phyloP scores from a whole-genome alignment of 441 rosid species.

The Francoa sonchifolia region DNA sequence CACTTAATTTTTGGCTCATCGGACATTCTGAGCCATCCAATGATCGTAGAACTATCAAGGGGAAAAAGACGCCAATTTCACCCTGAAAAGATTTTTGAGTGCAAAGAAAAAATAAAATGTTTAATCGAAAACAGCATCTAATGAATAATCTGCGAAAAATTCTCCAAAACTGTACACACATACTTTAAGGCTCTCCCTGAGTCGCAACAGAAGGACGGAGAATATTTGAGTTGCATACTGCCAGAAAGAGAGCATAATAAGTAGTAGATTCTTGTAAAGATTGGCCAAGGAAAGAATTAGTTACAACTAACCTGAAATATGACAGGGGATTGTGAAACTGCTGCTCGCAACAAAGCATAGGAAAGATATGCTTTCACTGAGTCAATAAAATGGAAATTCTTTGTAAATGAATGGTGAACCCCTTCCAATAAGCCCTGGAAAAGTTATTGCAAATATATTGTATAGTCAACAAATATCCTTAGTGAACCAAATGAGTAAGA shows the following conservation, averaged over 20 bases:
- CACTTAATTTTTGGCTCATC: slow-evolving; percentile 71
- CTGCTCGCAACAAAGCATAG: slow-evolving; percentile 91
- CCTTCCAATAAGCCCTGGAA: slow-evolving; percentile 92
- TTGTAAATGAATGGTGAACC: slow-evolving; percentile 84
- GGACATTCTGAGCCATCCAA: slow-evolving; percentile 76
- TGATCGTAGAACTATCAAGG: slow-evolving; percentile 83
- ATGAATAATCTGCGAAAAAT: slow-evolving; percentile 8
- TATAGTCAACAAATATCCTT: too few species aligned
- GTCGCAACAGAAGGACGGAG: slow-evolving; percentile 79
- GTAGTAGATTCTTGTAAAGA: slow-evolving; percentile 14
- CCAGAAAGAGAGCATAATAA: slow-evolving; percentile 24
- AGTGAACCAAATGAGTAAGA: too few species aligned
- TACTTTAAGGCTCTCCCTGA: slow-evolving; percentile 98
- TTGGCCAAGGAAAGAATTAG: slow-evolving; percentile 1
- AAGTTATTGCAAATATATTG: too few species aligned
- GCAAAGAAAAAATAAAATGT: neutral
- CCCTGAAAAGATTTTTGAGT: slow-evolving; percentile 40
- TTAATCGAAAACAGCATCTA: neutral
- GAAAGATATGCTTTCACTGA: slow-evolving; percentile 98
- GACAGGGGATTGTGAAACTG: slow-evolving; percentile 78
- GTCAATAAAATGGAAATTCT: slow-evolving; percentile 93
- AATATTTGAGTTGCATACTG: slow-evolving; percentile 98
- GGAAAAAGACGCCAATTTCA: slow-evolving; percentile 95
- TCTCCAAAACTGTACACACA: slow-evolving; percentile 21
- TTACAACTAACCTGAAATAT: slow-evolving; percentile 78